Evolutionary conservation across 768 basidiomycete species (phyloP).

Genomic region (Boletus tomentosulus): DNA sequence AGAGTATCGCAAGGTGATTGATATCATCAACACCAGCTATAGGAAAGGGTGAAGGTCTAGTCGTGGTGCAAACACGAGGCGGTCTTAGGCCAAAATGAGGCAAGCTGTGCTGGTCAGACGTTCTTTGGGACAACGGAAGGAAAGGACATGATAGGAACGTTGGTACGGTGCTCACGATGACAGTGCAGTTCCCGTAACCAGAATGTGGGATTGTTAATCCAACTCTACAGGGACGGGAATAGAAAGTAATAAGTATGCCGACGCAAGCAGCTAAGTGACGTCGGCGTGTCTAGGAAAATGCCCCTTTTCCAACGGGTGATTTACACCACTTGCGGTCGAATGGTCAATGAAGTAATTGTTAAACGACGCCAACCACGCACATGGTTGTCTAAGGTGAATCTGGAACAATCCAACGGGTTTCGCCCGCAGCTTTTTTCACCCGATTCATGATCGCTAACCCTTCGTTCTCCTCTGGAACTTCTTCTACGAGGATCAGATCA

Average conservation of each 20-base stretch:
- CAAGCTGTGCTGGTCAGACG: background rate
- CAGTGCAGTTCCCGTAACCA: background rate
- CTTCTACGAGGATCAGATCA: conserved; percentile 82
- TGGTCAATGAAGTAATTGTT: background rate
- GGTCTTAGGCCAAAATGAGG: conserved; percentile 3
- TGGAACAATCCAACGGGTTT: conserved; percentile 33
- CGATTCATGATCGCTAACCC: conserved; percentile 96
- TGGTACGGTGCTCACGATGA: background rate
- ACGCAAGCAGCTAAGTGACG: background rate
- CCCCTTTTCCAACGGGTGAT: background rate
- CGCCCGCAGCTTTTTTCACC: conserved; percentile 82
- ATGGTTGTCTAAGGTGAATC: conserved; percentile 11
- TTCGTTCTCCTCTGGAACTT: conserved; percentile 71
- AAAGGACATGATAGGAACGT: background rate
- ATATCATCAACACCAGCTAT: background rate
- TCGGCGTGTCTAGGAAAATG: background rate
- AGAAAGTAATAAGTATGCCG: background rate
- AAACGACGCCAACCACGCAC: conserved; percentile 9
- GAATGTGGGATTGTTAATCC: background rate
- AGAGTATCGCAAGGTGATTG: no score
- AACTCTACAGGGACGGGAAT: background rate
- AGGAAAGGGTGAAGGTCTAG: background rate
- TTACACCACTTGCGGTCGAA: background rate
- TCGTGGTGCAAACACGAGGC: conserved; percentile 14
- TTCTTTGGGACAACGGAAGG: background rate